Evolutionary conservation across 2,329 filamentous ascomycete genomes (phyloP).

Genomic region (Falciphora oryzae): DNA sequence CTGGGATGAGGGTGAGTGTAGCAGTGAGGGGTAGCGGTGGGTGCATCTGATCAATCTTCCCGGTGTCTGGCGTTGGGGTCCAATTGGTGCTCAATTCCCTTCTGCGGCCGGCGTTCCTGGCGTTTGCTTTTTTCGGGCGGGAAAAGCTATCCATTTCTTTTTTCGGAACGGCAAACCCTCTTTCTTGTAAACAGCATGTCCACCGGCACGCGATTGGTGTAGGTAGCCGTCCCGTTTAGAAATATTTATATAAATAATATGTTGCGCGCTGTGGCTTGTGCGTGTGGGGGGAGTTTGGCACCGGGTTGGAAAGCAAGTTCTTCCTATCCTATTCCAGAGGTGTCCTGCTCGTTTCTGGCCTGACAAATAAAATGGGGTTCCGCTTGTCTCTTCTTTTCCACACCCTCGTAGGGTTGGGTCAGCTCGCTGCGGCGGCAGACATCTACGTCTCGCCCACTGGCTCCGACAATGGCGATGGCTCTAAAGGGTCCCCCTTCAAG

Average conservation of each 20-base stretch:
- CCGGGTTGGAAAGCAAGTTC: not conserved
- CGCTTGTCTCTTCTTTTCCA: not conserved
- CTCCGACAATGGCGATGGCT: slow-evolving; percentile 10
- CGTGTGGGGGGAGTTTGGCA: too few relatives aligned
- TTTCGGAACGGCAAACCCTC: too few relatives aligned
- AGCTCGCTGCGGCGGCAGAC: not conserved
- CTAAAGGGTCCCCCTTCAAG: slow-evolving; percentile 5
- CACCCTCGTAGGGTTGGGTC: not conserved
- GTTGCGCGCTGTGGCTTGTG: too few relatives aligned
- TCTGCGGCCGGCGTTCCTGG: too few relatives aligned
- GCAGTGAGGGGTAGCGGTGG: not conserved
- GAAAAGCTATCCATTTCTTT: too few relatives aligned
- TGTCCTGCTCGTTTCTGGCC: not conserved
- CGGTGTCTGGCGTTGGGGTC: too few relatives aligned
- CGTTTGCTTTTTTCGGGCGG: too few relatives aligned
- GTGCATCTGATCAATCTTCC: not conserved
- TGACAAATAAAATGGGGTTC: not conserved
- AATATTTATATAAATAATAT: too few relatives aligned
- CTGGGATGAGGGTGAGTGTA: not conserved
- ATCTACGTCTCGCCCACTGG: slow-evolving; percentile 12
- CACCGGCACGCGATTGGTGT: too few relatives aligned
- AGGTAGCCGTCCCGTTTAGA: too few relatives aligned
- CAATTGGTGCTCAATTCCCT: too few relatives aligned
- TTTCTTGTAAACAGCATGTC: too few relatives aligned
- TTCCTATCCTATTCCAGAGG: not conserved